Percentiles rank a stretch among this genome's conserved stretches.
These are phyloP conservation scores for Globisporangium cederbergense DNA, from an alignment of 352 stramenopile genomes.

Conservation along the genomic window DNA sequence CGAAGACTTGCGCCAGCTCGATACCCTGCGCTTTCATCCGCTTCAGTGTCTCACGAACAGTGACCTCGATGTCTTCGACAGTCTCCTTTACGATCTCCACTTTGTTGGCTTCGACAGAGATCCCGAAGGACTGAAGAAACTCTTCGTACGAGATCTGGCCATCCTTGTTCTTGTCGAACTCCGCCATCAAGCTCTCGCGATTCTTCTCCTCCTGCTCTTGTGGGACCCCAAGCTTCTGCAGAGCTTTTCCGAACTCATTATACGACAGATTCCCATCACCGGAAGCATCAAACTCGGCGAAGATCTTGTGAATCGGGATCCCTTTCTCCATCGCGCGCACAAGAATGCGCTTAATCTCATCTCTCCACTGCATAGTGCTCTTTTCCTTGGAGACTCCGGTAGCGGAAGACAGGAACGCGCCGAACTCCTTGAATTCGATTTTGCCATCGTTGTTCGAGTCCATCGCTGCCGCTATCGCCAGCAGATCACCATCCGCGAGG, in stretches of 20 bases:
- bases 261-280: slow-evolving; percentile 56
- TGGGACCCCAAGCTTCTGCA: slow-evolving; percentile 51
- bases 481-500: slow-evolving; percentile 36
- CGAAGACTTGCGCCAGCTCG: slow-evolving; percentile 56
- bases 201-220: slow-evolving; percentile 13
- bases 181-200: slow-evolving; percentile 30
- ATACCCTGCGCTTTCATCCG: slow-evolving; percentile 47
- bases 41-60: slow-evolving; percentile 42
- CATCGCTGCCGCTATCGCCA: slow-evolving; percentile 27
- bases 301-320: slow-evolving; percentile 57
- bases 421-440: slow-evolving; percentile 44
- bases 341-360: slow-evolving; percentile 56
- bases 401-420: slow-evolving; percentile 24
- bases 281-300: slow-evolving; percentile 56
- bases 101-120: slow-evolving; percentile 43
- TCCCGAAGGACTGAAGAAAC: slow-evolving; percentile 62
- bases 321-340: slow-evolving; percentile 52
- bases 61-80: slow-evolving; percentile 39
- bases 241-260: slow-evolving; percentile 46
- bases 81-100: slow-evolving; percentile 39
- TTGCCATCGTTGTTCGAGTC: slow-evolving; percentile 47
- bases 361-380: slow-evolving; percentile 22
- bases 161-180: slow-evolving; percentile 60
- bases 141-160: slow-evolving; percentile 75
- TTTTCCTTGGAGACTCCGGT: slow-evolving; percentile 1